A percentile compares a stretch with the other conserved stretches of the same genome.
These are phyloP conservation scores for Panicum virgatum DNA, from an alignment of 202 grass and related monocot species.

Conservation along the genomic window DNA sequence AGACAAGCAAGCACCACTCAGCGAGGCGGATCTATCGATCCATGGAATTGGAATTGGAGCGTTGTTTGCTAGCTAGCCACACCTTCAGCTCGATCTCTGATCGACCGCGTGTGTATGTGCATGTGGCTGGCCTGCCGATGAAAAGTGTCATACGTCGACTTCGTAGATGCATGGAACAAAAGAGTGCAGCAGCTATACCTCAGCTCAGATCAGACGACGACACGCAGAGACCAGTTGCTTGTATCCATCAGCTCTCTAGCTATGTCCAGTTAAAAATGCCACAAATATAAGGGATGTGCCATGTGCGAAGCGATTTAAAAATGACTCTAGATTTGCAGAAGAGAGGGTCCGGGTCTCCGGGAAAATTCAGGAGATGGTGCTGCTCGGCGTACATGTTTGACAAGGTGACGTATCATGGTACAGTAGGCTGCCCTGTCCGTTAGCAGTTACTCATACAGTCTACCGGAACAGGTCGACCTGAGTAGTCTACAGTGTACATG, in stretches of 20 bases:
- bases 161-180: slow-evolving; percentile 16
- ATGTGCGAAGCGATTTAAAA: neutral
- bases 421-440: neutral
- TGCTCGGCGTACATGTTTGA: neutral
- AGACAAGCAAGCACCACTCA: slow-evolving; percentile 32
- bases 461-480: neutral
- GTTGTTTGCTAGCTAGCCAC: slow-evolving; percentile 16
- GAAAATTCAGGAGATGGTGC: neutral
- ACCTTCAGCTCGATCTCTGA: neutral
- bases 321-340: neutral
- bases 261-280: neutral
- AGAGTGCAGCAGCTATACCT: neutral
- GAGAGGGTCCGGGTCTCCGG: neutral
- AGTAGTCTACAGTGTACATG: slow-evolving; percentile 20
- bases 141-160: slow-evolving; percentile 16
- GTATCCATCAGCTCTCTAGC: neutral
- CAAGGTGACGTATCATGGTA: slow-evolving; percentile 12
- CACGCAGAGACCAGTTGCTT: neutral
- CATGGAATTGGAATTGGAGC: slow-evolving; percentile 22
- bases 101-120: neutral
- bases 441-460: slow-evolving; percentile 3
- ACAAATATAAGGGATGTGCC: too few species aligned
- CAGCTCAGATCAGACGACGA: neutral
- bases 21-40: slow-evolving; percentile 6
- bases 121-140: neutral